phyloP scores from a whole-genome alignment of 371 early-diverging fungal species.

The Mucor velutinosus region DNA sequence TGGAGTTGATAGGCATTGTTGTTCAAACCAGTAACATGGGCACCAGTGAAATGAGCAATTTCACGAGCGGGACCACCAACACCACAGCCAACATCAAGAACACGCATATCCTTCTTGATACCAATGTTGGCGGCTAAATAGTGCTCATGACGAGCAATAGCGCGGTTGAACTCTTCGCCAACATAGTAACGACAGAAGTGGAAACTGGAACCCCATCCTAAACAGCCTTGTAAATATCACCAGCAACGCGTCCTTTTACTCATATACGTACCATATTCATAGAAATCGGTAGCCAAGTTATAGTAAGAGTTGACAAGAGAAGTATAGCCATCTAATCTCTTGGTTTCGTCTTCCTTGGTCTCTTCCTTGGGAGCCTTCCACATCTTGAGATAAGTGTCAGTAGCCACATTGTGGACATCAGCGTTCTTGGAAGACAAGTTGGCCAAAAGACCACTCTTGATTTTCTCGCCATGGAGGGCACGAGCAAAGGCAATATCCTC shows the following conservation, averaged over 20 bases:
- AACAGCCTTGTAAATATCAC: neutral
- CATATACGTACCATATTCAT: conserved; percentile 60
- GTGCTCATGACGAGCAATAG: conserved; percentile 92
- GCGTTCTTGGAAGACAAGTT: conserved; percentile 60
- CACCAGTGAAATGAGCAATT: conserved; percentile 86
- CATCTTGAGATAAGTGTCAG: conserved; percentile 63
- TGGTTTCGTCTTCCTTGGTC: conserved; percentile 50
- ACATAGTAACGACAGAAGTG: conserved; percentile 85
- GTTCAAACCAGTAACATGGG: conserved; percentile 89
- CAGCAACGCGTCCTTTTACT: neutral
- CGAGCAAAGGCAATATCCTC: conserved; percentile 58
- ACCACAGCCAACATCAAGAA: conserved; percentile 91
- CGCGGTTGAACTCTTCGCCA: conserved; percentile 77
- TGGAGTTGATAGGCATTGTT: conserved; percentile 94
- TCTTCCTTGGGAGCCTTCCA: conserved; percentile 60
- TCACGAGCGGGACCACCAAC: conserved; percentile 95
- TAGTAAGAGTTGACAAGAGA: conserved; percentile 80
- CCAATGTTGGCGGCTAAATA: conserved; percentile 77
- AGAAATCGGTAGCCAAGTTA: conserved; percentile 85
- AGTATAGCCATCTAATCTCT: conserved; percentile 67
- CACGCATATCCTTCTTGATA: conserved; percentile 68
- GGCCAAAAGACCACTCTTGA: conserved; percentile 52
- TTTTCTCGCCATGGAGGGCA: conserved; percentile 50
- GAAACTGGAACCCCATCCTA: conserved; percentile 86
- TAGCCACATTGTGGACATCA: conserved; percentile 54